Base-by-base conservation (phyloP, 176 grass and related monocot species). In the Carex pumila region DNA sequence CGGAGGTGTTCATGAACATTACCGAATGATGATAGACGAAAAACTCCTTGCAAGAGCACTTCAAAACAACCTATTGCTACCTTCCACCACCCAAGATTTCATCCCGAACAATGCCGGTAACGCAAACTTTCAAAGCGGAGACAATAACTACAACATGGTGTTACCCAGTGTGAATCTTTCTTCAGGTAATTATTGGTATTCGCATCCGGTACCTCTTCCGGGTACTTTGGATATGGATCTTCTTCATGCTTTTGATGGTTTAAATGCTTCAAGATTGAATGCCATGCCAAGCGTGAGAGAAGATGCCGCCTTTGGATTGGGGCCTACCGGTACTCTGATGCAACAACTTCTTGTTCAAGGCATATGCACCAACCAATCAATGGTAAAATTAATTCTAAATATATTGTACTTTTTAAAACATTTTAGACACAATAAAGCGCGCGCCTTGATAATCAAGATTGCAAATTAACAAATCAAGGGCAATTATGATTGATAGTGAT, bases 261-360 rank as follows among this genome's bases (percentile, higher is more conserved):
- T 90, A 32, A 84, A 86, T 80, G 86, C 92, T 30, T 81, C 87
- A 7, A 92, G 84, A 81, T 39, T 88, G 19, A 76, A 68, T 79
- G 64, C 59, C 18, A 76, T 88, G 90, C 82, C 81, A 57, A 81
- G 84, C 67, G 45, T 72, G 62, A 84, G 78, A 74, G 91, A 92
- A 50, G 79, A 91, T 60, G 66, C 81, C 55, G n/a, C 85, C 31
- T 91, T 87, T 81, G 92, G 86, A 37, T 91, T 87, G 78, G 92
- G 87, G 47, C 81, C 88, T 83, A 84, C 72, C 82, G 76, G 60
- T 82, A 34, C 19, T 83, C 86, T 58, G 76, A 80, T 88, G 75
- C 93, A 93, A 49, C 91, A 89, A 41, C 37, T 64, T 36, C 19
- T 29, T 50, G 47, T 50, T 87, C 85, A 85, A 87, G 64, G 32